Evolutionary conservation across 75 land plant species (phyloP).

Genomic region (Chamaecyparis obtusa): DNA sequence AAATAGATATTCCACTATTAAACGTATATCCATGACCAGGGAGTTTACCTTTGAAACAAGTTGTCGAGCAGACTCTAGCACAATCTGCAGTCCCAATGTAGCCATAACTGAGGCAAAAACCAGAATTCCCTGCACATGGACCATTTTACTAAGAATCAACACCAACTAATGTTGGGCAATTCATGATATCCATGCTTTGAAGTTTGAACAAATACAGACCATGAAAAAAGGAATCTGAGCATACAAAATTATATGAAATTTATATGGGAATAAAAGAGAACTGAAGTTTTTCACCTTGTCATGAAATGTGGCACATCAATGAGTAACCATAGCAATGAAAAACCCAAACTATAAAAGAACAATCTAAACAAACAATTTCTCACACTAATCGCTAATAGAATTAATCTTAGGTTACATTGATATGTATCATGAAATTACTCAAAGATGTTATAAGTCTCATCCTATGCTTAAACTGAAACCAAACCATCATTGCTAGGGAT

Average conservation of each 20-base stretch:
- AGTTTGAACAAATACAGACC: neutral
- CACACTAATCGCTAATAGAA: neutral
- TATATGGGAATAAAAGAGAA: no score
- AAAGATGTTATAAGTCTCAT: neutral
- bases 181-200: neutral
- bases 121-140: conserved; percentile 75
- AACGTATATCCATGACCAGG: neutral
- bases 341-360: neutral
- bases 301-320: neutral
- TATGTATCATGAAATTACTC: neutral
- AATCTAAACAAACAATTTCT: neutral
- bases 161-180: neutral
- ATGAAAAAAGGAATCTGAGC: neutral
- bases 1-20: neutral
- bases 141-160: neutral
- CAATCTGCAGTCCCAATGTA: conserved; percentile 82
- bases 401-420: neutral
- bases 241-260: no score
- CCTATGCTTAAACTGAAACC: neutral
- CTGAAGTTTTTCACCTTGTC: neutral
- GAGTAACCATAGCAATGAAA: neutral
- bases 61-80: conserved; percentile 67
- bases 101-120: conserved; percentile 99
- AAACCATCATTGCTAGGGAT: neutral
- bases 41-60: conserved; percentile 38